Conservation (phyloP, 176 grass and related monocot species). For the Thalia dealbata region DNA sequence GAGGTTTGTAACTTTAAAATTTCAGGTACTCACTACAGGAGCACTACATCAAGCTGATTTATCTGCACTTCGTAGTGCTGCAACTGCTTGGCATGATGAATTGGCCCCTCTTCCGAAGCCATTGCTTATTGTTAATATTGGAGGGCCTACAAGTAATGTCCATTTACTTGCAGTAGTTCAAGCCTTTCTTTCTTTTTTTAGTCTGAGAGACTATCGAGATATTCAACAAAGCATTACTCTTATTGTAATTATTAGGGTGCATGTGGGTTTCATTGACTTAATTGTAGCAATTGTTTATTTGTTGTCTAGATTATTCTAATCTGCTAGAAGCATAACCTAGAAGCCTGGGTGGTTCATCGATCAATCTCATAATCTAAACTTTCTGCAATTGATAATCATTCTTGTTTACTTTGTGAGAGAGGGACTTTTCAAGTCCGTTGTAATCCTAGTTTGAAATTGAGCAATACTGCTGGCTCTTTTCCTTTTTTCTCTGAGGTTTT, state of each 20-base stretch:
- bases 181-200: not conserved
- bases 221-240: not conserved
- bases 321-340: no score
- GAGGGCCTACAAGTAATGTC: conserved; percentile 62
- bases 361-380: no score
- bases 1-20: conserved; percentile 9
- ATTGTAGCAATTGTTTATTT: not conserved
- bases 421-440: no score
- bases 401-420: no score
- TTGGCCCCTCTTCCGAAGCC: conserved; percentile 77
- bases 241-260: not conserved
- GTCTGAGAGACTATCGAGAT: not conserved
- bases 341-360: no score
- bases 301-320: not conserved
- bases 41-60: conserved; percentile 89
- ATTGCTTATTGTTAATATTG: conserved; percentile 71
- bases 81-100: conserved; percentile 80
- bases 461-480: no score
- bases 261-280: not conserved
- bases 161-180: conserved; percentile 14
- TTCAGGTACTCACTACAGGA: conserved; percentile 70
- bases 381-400: no score
- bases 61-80: conserved; percentile 60
- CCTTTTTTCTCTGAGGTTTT: no score
- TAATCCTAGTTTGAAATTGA: no score